Base-by-base conservation (phyloP, 768 basidiomycete species). In the Macrolepiota fuliginosa region DNA sequence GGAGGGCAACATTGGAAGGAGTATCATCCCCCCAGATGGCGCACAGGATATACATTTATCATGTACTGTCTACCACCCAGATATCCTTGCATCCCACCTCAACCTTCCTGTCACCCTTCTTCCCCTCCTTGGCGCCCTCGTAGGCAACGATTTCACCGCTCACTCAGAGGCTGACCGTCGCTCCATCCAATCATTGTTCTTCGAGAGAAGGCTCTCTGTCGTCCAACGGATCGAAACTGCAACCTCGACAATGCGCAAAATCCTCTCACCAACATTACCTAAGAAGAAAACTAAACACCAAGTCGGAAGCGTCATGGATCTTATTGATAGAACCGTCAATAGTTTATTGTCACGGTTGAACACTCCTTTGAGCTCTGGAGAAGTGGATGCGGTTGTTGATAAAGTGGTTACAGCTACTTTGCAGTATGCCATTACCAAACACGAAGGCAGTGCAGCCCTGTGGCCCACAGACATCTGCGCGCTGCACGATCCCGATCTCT, bases 81-180 rank as follows among this genome's bases (percentile, higher is more conserved):
- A 78, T 2, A 66, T 71, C 0, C 79, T 94, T 36, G 89, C 92
- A 9, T 69, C 78, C 0, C 86, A 89, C 67, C 72, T 94, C 2
- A 80, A 85, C 51, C 74, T 94, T 12, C 89, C 92, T 0, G 75
- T 83, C 6, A 82, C 88, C 0, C 79, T 94, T 40, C 83, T 94
- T 32, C 92, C 92, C 1, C 79, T 94, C 5, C 76, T 94, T 2
- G 90, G 86, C 19, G 89, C 92, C 10, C 74, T 94, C 17, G 83
- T 92, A 3, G 92, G 92, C 53, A 93, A 93, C 67, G 92, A 94
- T 70, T 94, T 84, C 68, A 83, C 90, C 0, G 81, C 79, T 53
- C 79, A 79, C 63, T 71, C 74, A 12, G 80, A 83, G 50, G 74
- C 80, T 6, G 76, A 76, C 42, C 77, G 78, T 22, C 81, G 79